Conservation (phyloP, 306 rosid genomes). For the Ormosia semicastrata region DNA sequence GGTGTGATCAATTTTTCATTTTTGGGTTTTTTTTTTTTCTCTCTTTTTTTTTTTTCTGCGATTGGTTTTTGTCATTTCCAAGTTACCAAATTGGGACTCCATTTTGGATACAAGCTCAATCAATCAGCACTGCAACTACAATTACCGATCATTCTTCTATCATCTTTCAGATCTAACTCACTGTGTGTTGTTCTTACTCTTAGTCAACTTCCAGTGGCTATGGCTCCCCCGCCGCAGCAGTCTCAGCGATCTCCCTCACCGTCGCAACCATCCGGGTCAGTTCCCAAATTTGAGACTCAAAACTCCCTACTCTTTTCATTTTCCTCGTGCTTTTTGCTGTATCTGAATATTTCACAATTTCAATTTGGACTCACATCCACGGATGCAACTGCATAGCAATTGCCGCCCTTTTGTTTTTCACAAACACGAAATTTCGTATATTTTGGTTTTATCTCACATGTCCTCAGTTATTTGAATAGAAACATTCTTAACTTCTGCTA, state of each 20-base stretch:
- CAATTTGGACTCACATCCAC: slow-evolving; percentile 18
- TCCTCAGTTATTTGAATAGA: not conserved
- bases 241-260: slow-evolving; percentile 88
- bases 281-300: not conserved
- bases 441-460: not conserved
- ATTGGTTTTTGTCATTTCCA: not conserved
- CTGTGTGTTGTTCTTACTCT: no score
- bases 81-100: not conserved
- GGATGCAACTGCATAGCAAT: slow-evolving; percentile 23
- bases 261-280: slow-evolving; percentile 97
- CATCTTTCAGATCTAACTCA: slow-evolving; percentile 14
- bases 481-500: not conserved
- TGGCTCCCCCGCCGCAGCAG: slow-evolving; percentile 88
- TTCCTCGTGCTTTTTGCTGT: not conserved
- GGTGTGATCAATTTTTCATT: no score
- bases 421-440: slow-evolving; percentile 17
- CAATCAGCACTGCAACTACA: slow-evolving; percentile 2
- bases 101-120: not conserved
- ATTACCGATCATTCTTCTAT: slow-evolving; percentile 5
- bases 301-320: not conserved
- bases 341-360: not conserved
- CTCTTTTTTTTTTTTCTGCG: not conserved
- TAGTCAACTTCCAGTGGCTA: slow-evolving; percentile 39
- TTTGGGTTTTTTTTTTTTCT: not conserved
- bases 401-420: not conserved